Percentiles rank a stretch among this genome's conserved stretches.
phyloP scores from a whole-genome alignment of 805 yeast genomes.

The Middelhovenomyces tepae region DNA sequence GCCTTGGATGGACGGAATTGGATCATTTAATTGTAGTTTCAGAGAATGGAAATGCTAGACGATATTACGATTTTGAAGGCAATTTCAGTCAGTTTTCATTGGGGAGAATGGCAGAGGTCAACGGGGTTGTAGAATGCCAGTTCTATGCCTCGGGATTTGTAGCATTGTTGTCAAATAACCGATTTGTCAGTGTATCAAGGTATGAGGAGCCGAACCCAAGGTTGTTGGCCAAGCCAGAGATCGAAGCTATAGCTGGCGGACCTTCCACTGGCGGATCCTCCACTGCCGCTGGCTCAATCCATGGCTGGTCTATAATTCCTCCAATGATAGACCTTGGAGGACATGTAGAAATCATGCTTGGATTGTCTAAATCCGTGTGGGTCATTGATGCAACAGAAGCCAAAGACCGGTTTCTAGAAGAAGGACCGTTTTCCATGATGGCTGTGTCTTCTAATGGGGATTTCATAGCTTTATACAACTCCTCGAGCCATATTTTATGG shows the following conservation, averaged over 20 bases:
- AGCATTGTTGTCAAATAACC: slow-evolving; percentile 32
- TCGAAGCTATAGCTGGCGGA: too few relatives aligned
- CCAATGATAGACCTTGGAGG: slow-evolving; percentile 19
- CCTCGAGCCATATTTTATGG: slow-evolving; percentile 35
- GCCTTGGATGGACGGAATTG: slow-evolving; percentile 41
- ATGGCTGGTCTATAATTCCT: slow-evolving; percentile 26
- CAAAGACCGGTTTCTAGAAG: slow-evolving; percentile 34
- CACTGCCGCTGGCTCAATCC: slow-evolving; percentile 12
- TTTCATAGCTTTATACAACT: slow-evolving; percentile 44
- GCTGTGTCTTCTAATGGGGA: slow-evolving; percentile 46
- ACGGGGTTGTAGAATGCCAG: slow-evolving; percentile 29
- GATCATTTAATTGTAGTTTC: slow-evolving; percentile 53
- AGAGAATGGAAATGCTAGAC: slow-evolving; percentile 43
- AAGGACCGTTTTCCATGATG: slow-evolving; percentile 40
- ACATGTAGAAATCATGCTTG: slow-evolving; percentile 24
- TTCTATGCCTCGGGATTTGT: slow-evolving; percentile 39
- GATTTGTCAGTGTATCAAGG: slow-evolving; percentile 34
- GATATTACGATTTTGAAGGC: slow-evolving; percentile 58
- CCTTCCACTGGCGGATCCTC: too few relatives aligned
- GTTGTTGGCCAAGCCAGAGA: slow-evolving; percentile 16
- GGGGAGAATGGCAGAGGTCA: slow-evolving; percentile 27
- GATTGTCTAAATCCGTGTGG: slow-evolving; percentile 16
- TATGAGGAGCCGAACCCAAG: slow-evolving; percentile 30
- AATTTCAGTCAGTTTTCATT: slow-evolving; percentile 49
- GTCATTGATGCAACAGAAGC: slow-evolving; percentile 24